These are phyloP conservation scores for Carex myosuroides DNA, from an alignment of 176 grass and related monocot genomes.

Conservation along the genomic window DNA sequence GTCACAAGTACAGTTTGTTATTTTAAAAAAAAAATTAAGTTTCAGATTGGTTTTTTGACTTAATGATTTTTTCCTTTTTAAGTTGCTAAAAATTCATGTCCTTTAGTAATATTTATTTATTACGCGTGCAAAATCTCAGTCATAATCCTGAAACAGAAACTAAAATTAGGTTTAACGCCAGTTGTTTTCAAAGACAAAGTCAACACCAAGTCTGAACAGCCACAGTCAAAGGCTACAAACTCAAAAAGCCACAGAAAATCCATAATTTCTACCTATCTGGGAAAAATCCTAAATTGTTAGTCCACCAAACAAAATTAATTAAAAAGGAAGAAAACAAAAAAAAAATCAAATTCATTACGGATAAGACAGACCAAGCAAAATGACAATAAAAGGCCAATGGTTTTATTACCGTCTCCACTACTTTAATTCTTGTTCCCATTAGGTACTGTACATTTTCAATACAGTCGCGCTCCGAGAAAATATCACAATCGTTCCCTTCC, in stretches of 20 bases:
- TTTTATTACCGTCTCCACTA: background rate
- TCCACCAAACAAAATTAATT: constrained; percentile 16
- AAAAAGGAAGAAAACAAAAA: background rate
- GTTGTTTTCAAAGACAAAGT: constrained; percentile 5
- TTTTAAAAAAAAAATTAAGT: background rate
- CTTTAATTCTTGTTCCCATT: constrained; percentile 5
- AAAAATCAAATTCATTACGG: background rate
- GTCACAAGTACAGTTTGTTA: background rate
- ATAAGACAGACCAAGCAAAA: constrained; percentile 15
- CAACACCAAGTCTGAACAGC: background rate
- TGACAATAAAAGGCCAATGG: background rate
- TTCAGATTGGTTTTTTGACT: no score
- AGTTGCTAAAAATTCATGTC: no score
- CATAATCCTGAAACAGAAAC: background rate
- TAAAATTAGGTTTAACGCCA: constrained; percentile 16
- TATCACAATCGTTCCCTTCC: background rate
- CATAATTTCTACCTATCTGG: background rate
- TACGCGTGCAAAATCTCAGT: no score
- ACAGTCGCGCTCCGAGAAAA: background rate
- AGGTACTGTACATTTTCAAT: background rate
- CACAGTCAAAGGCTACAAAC: background rate
- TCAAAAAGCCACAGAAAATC: constrained; percentile 13
- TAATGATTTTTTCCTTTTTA: no score
- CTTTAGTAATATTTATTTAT: no score
- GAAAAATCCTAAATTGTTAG: background rate